Conservation (phyloP, 352 stramenopile species). For the Globisporangium apiculatum region DNA sequence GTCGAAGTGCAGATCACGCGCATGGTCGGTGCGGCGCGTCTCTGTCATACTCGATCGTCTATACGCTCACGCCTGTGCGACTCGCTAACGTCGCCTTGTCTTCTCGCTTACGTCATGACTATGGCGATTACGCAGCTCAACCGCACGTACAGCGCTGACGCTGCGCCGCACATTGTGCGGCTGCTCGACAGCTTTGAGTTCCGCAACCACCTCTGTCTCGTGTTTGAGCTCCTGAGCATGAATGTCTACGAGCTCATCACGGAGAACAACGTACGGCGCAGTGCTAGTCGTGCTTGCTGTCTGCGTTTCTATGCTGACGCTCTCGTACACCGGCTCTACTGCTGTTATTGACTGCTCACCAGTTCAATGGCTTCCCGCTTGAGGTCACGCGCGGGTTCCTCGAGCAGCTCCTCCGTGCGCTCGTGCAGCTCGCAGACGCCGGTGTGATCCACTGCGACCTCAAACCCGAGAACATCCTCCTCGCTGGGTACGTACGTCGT, state of each 20-base stretch:
- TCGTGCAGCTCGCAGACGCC: constrained; percentile 80
- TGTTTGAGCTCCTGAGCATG: constrained; percentile 91
- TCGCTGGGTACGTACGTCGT: constrained; percentile 34
- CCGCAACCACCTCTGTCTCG: constrained; percentile 90
- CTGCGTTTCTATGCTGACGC: not conserved
- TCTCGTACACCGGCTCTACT: not conserved
- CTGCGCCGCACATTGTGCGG: constrained; percentile 69
- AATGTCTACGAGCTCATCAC: constrained; percentile 95
- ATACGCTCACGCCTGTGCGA: not conserved
- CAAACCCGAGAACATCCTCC: constrained; percentile 96
- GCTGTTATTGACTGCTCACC: not conserved
- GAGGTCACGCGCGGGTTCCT: constrained; percentile 89
- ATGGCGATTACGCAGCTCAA: constrained; percentile 18
- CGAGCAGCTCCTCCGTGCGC: constrained; percentile 86
- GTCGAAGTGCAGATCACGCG: constrained; percentile 92
- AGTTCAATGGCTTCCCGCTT: constrained; percentile 80
- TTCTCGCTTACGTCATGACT: no score
- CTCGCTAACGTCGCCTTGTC: no score
- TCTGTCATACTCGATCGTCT: constrained; percentile 14
- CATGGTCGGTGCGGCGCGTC: constrained; percentile 69
- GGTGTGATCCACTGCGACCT: constrained; percentile 97
- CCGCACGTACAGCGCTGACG: constrained; percentile 11
- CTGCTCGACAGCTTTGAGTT: constrained; percentile 90
- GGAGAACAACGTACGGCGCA: constrained; percentile 67
- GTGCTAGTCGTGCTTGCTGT: no score